Percentiles rank a stretch among this genome's conserved stretches.
These are phyloP conservation scores for Dimocarpus longan DNA, from an alignment of 345 rosid genomes.

Conservation along the genomic window DNA sequence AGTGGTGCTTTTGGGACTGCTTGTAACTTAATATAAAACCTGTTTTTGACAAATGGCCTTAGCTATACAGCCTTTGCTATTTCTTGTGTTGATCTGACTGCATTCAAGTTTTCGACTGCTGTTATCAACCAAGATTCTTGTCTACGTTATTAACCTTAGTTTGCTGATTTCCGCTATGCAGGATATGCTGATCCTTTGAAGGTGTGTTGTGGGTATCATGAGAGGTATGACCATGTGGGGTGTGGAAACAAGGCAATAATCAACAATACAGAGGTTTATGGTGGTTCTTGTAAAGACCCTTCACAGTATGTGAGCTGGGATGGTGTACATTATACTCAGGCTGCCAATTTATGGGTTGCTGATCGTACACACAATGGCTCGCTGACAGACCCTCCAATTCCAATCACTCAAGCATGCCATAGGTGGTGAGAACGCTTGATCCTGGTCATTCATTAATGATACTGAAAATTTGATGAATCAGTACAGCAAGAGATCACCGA, in stretches of 20 bases:
- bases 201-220: conserved; percentile 67
- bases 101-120: background rate
- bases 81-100: background rate
- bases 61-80: no score
- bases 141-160: background rate
- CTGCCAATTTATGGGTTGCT: conserved; percentile 74
- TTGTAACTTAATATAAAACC: no score
- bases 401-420: conserved; percentile 65
- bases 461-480: background rate
- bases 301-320: conserved; percentile 52
- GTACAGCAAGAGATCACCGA: background rate
- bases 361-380: conserved; percentile 60
- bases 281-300: conserved; percentile 56
- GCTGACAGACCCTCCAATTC: conserved; percentile 61
- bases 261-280: conserved; percentile 44
- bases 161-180: conserved; percentile 6
- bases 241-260: conserved; percentile 48
- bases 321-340: conserved; percentile 57
- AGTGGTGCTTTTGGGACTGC: background rate
- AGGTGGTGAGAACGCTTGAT: conserved; percentile 22
- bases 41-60: background rate
- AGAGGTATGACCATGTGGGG: conserved; percentile 53
- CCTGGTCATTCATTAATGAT: background rate
- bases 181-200: conserved; percentile 56
- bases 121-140: background rate